These are phyloP conservation scores for Malassezia cuniculi DNA, from an alignment of 1,284 basidiomycete species.

Conservation along the genomic window DNA sequence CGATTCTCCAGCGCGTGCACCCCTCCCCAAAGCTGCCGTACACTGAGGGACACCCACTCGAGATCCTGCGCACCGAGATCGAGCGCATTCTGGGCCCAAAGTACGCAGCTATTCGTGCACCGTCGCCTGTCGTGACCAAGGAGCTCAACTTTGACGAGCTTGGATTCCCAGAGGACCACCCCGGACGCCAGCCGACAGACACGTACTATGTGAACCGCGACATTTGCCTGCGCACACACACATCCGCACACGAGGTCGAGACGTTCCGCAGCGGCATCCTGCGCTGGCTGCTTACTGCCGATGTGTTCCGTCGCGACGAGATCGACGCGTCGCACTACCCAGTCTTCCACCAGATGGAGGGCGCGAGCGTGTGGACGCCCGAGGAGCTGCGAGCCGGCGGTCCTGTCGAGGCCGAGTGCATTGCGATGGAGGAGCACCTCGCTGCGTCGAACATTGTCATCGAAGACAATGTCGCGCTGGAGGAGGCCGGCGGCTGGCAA, in stretches of 20 bases:
- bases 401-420: constrained; percentile 50
- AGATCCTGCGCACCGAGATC: constrained; percentile 69
- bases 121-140: constrained; percentile 78
- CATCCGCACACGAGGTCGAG: constrained; percentile 92
- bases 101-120: constrained; percentile 49
- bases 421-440: constrained; percentile 51
- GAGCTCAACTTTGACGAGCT: constrained; percentile 93
- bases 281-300: constrained; percentile 84
- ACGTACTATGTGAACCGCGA: constrained; percentile 87
- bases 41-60: constrained; percentile 67
- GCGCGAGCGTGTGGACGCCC: constrained; percentile 62
- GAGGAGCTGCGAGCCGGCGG: constrained; percentile 47
- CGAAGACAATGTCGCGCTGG: constrained; percentile 63
- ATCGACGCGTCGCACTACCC: constrained; percentile 95
- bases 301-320: constrained; percentile 96
- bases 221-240: constrained; percentile 90
- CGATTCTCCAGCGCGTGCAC: constrained; percentile 65
- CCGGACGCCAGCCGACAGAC: constrained; percentile 75
- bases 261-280: constrained; percentile 65
- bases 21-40: constrained; percentile 57
- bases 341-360: constrained; percentile 98
- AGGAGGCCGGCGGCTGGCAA: constrained; percentile 68
- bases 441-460: constrained; percentile 56
- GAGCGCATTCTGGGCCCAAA: constrained; percentile 60
- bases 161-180: constrained; percentile 83